Evolutionary conservation across 331 rosid species (phyloP).

Genomic region (Spiraea crenata): DNA sequence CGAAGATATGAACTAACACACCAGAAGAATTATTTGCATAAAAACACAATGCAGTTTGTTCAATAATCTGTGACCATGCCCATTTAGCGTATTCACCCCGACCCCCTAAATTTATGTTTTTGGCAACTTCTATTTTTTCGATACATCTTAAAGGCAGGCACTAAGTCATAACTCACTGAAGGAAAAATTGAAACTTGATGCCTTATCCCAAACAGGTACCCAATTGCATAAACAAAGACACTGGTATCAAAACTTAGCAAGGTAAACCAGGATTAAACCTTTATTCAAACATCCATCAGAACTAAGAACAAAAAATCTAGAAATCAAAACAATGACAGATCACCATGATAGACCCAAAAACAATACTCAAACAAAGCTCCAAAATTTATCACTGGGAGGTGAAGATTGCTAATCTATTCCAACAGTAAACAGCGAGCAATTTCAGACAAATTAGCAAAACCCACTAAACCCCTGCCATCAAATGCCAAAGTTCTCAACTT

Average conservation of each 20-base stretch:
- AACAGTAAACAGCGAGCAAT: neutral
- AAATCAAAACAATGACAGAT: neutral
- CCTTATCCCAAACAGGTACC: neutral
- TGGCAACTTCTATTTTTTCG: neutral
- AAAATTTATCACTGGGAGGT: neutral
- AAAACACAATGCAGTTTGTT: neutral
- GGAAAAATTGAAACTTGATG: neutral
- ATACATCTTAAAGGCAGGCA: neutral
- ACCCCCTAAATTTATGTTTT: neutral
- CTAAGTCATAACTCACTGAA: neutral
- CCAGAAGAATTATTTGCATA: neutral
- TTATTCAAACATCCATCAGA: neutral
- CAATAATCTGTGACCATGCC: neutral
- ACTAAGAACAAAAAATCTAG: neutral
- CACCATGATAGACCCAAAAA: neutral
- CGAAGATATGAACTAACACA: neutral
- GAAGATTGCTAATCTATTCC: neutral
- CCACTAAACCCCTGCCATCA: constrained; percentile 3
- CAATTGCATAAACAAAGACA: neutral
- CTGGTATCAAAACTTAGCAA: neutral
- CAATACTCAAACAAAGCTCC: neutral
- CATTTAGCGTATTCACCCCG: neutral
- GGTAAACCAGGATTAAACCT: neutral
- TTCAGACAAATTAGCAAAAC: neutral
- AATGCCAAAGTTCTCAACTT: neutral